Base-by-base conservation (phyloP, 768 basidiomycete genomes). In the Fomitopsis pulvina region DNA sequence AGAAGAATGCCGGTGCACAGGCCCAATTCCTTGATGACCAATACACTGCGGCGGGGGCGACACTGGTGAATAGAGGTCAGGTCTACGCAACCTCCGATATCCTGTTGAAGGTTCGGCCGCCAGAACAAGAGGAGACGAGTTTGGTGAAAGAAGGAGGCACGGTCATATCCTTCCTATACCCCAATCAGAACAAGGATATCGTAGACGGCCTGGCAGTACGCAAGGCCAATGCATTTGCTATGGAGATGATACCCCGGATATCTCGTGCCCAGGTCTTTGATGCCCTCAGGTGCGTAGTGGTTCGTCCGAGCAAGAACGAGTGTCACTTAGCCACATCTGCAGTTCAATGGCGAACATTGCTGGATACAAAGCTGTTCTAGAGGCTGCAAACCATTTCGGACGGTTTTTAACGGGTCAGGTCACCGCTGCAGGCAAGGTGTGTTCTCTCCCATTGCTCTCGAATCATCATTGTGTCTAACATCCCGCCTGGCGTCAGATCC, bases 281-380 rank as follows among this genome's bases (percentile, higher is more conserved):
- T 67, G 91, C 85, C 30, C 69, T 93, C 58, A 91, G 87, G 88
- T 86, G 47, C 55, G 65, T 48, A n/a, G n/a, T n/a, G n/a, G n/a
- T n/a, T n/a, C n/a, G n/a, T n/a, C n/a, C n/a, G n/a, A n/a, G n/a
- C n/a, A 27, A 3, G 16, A 38, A n/a, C n/a, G n/a, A n/a, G 24
- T 34, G n/a, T 34, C 32, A 34, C 41, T 32, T 25, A 27, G 25
- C 40, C 14, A 25, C 27, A 25, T 5, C 11, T 26, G 3, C 29
- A 91, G 91, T 60, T 92, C 89, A 22, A 93, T 93, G 91, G 83
- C 86, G n/a, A 93, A 92, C 62, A 92, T 91, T 37, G 79, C 89
- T n/a, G 91, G 91, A 11, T 93, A 93, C 66, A 91, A 93, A 65
- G 91, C 91, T 34, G 89, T 93, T 41, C 66, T 93, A 62, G 91